Evolutionary conservation across 2,329 filamentous ascomycete genomes (phyloP), one percentile per base, ranked within the genome.

Genomic region (Talaromyces rugulosus): DNA sequence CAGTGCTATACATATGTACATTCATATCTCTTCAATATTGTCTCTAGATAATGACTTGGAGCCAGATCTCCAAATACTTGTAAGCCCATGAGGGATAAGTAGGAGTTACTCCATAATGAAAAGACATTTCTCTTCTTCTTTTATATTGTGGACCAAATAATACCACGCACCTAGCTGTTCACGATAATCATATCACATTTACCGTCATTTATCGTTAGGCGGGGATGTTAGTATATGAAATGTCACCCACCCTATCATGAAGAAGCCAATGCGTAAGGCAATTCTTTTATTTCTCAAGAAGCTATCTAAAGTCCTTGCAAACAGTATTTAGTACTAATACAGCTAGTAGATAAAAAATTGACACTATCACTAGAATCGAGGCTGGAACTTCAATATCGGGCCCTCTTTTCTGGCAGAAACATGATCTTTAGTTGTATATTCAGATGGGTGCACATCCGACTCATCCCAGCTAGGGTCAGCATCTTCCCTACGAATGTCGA

Each of bases 351-450:
- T 9, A 40, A 11, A 40, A 12, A 14, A 5, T 40, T 5, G 2
- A 40, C 36, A 5, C 36, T 31, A 12, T 30, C 18, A 54, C 27
- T 54, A 9, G 51, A 31, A 9, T 31, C 51, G 51, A 33, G 51
- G 51, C 28, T 28, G 28, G 51, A 54, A 54, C 28, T 54, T 54
- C 51, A 54, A 30, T 31, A 54, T 31, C 31, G 51, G 51, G 31
- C 51, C 51, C n/a, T 54, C 51, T 33, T 54, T 54, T 9, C 28
- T 33, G 31, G 51, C 51, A 12, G 51, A 54, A 30, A 54, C 51
- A 31, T 54, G 51, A n/a, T 54, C 51, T 54, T 34, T 54, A n/a
- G 51, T 54, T 33, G 23, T 34, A 54, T 54, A 54, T 30, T 54
- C 51, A 28, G 51, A 11, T 31, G 51, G 51, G 9, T 54, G 51